phyloP scores from a whole-genome alignment of 2,329 filamentous ascomycete genomes.

The Trichoderma simmonsii region DNA sequence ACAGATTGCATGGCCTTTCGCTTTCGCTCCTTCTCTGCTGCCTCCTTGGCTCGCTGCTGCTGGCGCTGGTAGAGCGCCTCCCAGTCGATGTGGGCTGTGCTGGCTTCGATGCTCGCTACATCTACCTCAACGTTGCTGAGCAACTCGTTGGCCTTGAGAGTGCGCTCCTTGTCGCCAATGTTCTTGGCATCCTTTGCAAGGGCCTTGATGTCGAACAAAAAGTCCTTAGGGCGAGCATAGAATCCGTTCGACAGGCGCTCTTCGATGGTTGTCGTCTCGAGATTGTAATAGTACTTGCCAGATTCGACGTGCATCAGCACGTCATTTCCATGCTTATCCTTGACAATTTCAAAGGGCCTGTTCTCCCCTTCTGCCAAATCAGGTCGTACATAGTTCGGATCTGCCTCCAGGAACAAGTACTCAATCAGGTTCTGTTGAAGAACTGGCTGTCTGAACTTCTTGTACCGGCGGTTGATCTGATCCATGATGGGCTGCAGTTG shows the following conservation, averaged over 20 bases:
- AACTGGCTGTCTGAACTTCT: constrained; percentile 77
- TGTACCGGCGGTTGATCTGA: constrained; percentile 86
- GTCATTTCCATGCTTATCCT: constrained; percentile 73
- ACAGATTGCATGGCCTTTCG: constrained; percentile 59
- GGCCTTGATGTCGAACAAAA: constrained; percentile 80
- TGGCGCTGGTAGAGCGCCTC: constrained; percentile 77
- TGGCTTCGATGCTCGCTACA: constrained; percentile 69
- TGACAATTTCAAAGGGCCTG: constrained; percentile 75
- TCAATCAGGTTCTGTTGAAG: constrained; percentile 71
- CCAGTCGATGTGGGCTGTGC: constrained; percentile 69
- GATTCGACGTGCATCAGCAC: constrained; percentile 73
- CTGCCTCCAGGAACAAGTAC: constrained; percentile 80
- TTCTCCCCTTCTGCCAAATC: constrained; percentile 53
- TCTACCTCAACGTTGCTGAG: constrained; percentile 93
- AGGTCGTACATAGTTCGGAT: constrained; percentile 65
- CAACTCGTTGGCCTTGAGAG: constrained; percentile 86
- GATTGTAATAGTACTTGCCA: constrained; percentile 89
- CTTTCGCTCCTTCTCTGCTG: constrained; percentile 60
- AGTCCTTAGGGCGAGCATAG: constrained; percentile 88
- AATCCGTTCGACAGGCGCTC: constrained; percentile 95
- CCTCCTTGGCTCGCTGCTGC: constrained; percentile 58
- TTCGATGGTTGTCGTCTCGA: constrained; percentile 90
- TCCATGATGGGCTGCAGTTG: constrained; percentile 94
- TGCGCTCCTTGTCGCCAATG: constrained; percentile 76
- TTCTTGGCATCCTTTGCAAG: constrained; percentile 81